Base-by-base conservation (phyloP, 352 stramenopile genomes). In the Phytophthora agathidicida region DNA sequence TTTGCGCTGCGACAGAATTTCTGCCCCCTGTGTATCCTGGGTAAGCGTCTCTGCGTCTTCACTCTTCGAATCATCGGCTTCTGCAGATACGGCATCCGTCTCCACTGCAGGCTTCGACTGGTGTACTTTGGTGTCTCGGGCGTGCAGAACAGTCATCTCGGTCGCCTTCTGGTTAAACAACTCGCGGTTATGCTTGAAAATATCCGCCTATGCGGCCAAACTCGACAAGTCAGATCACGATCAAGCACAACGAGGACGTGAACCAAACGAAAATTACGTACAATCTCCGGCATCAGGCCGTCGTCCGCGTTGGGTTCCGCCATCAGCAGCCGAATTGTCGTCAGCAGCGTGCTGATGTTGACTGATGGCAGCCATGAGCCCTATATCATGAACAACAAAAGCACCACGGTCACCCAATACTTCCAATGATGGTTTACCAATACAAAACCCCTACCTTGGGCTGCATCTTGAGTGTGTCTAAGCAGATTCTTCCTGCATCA, bases 381-480 rank as follows among this genome's bases (percentile, higher is more conserved):
- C 80, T 92, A 45, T 30, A 45, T 14, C 23, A 31, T 2, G 49
- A 13, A 17, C 31, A 49, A n/a, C 26, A 63, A 50, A 20, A 69
- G n/a, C n/a, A n/a, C 26, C 3, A 23, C 32, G 20, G 24, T 37
- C 19, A 36, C 36, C n/a, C 24, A 61, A 35, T 27, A 39, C 3
- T 28, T 20, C 27, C 14, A 41, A 33, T 8, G n/a, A n/a, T n/a
- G n/a, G n/a, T 26, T n/a, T 13, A 38, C 24, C 17, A 31, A 35
- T 42, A 33, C 26, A 38, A n/a, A 24, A 45, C 10, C 24, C 28
- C 41, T 10, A 88, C 83, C 74, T 94, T 92, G 14, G 89, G 89
- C 51, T 92, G 86, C 87, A 94, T 96, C 71, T 97, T 97, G 45
- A 97, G 82, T 10, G 87, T 96, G 61, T 97, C 89, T 5, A 97